Conservation (phyloP, 352 stramenopile species). For the Peronospora tabacina region DNA sequence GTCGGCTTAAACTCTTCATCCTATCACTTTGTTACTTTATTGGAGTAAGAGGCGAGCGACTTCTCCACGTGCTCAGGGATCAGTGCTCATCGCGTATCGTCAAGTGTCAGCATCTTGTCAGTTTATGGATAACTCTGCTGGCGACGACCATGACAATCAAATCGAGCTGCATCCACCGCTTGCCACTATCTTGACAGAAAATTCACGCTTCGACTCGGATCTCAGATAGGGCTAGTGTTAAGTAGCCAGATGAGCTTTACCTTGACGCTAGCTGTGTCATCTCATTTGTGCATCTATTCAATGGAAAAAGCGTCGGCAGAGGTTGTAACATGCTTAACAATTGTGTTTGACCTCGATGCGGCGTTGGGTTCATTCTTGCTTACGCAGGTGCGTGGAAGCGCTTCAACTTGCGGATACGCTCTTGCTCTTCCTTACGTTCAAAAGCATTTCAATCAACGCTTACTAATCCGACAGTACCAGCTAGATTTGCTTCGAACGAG, state of each 20-base stretch:
- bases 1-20: neutral
- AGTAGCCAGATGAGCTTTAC: slow-evolving; percentile 16
- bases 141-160: neutral
- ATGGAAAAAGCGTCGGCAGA: slow-evolving; percentile 16
- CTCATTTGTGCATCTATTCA: slow-evolving; percentile 15
- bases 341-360: neutral
- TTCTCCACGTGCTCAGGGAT: too few relatives aligned
- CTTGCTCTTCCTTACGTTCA: slow-evolving; percentile 15
- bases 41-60: too few relatives aligned
- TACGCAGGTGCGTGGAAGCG: slow-evolving; percentile 4
- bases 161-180: slow-evolving; percentile 7
- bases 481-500: neutral
- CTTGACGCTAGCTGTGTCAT: slow-evolving; percentile 1
- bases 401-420: slow-evolving; percentile 20
- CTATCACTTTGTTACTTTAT: neutral
- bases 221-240: slow-evolving; percentile 12
- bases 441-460: slow-evolving; percentile 2
- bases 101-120: neutral
- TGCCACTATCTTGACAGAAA: slow-evolving; percentile 12
- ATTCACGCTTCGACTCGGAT: slow-evolving; percentile 15
- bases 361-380: slow-evolving; percentile 7
- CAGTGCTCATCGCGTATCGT: neutral
- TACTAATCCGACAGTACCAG: neutral
- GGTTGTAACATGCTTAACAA: neutral
- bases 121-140: neutral